These are phyloP conservation scores for Botrytis tulipae DNA, from an alignment of 2,329 filamentous ascomycete genomes.

Conservation along the genomic window DNA sequence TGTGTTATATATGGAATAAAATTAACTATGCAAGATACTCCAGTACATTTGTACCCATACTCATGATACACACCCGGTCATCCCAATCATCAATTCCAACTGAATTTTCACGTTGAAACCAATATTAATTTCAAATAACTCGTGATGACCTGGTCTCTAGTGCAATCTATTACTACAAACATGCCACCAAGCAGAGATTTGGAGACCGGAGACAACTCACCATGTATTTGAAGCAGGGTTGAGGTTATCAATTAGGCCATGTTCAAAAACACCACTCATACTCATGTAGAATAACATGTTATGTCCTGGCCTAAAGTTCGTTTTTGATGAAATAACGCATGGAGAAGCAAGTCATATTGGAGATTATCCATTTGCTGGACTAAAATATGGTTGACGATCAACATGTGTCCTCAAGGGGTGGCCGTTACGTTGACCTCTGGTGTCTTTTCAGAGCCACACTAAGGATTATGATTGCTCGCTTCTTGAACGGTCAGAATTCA, in stretches of 20 bases:
- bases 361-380: background rate
- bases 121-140: background rate
- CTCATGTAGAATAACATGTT: background rate
- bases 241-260: background rate
- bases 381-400: background rate
- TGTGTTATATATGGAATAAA: background rate
- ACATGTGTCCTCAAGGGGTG: background rate
- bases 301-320: background rate
- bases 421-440: background rate
- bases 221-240: background rate
- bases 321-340: background rate
- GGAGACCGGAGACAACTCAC: background rate
- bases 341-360: background rate
- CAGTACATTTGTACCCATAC: background rate
- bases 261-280: background rate
- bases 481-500: accelerated
- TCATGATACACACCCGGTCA: too few species aligned
- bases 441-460: accelerated
- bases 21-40: background rate
- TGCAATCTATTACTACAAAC: background rate
- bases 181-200: background rate
- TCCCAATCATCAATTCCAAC: background rate
- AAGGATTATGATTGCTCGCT: background rate
- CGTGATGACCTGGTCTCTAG: background rate
- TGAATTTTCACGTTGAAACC: background rate